Percentiles rank a stretch among this genome's conserved stretches.
These are phyloP conservation scores for Diaporthe longicolla DNA, from an alignment of 2,329 filamentous ascomycete genomes.

Conservation along the genomic window DNA sequence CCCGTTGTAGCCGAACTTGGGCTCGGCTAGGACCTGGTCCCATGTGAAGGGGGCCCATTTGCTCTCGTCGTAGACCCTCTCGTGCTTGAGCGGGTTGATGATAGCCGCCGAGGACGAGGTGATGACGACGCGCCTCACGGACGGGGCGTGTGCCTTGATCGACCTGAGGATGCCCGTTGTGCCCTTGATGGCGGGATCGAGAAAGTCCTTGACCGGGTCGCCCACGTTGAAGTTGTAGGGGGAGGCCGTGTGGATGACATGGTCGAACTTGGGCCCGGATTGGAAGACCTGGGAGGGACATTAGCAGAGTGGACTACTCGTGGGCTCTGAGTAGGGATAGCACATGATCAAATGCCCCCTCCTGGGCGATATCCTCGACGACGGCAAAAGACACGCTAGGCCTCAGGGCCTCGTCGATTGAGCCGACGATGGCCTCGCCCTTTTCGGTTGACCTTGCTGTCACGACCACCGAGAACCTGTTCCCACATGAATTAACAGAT, in stretches of 20 bases:
- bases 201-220: conserved; percentile 61
- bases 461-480: conserved; percentile 59
- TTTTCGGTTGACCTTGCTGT: conserved; percentile 65
- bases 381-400: conserved; percentile 61
- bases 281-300: conserved; percentile 51
- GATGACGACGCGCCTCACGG: conserved; percentile 75
- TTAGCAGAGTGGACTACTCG: neutral
- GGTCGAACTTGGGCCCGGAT: conserved; percentile 72
- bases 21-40: conserved; percentile 52
- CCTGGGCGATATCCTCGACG: conserved; percentile 79
- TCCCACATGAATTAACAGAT: conserved; percentile 57
- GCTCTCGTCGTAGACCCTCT: conserved; percentile 57
- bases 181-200: conserved; percentile 69
- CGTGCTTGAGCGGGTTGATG: conserved; percentile 54
- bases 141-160: conserved; percentile 57
- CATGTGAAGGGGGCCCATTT: conserved; percentile 55
- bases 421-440: conserved; percentile 58
- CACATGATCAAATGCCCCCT: conserved; percentile 77
- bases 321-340: too few species aligned
- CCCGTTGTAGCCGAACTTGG: conserved; percentile 51
- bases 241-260: conserved; percentile 80
- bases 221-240: conserved; percentile 80
- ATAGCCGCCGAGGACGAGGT: conserved; percentile 64
- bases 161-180: conserved; percentile 65
- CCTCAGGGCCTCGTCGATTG: conserved; percentile 59